phyloP scores from a whole-genome alignment of 371 early-diverging fungal genomes.

The Synchytrium microbalum region DNA sequence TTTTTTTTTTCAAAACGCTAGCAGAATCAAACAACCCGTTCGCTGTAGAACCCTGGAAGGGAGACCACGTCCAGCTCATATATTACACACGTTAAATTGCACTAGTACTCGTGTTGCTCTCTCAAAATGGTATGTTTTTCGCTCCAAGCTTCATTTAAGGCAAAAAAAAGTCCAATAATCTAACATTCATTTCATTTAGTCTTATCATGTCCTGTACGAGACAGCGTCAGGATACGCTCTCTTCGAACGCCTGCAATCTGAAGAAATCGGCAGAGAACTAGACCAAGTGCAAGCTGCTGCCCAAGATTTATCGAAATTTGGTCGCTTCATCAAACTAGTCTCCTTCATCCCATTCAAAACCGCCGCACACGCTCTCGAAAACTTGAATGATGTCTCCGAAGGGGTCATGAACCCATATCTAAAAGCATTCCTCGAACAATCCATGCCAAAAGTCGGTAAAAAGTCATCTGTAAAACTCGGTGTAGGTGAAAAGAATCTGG shows the following conservation, averaged over 20 bases:
- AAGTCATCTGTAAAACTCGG: conserved; percentile 67
- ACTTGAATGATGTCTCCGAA: conserved; percentile 95
- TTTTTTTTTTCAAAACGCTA: no score
- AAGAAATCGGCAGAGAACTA: conserved; percentile 91
- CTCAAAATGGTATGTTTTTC: no score
- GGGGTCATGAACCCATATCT: conserved; percentile 76
- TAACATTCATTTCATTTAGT: no score
- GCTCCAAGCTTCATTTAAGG: no score
- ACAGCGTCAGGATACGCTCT: conserved; percentile 94
- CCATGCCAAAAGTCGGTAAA: conserved; percentile 76
- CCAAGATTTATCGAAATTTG: conserved; percentile 82
- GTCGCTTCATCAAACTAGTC: conserved; percentile 83
- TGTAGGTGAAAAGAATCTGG: conserved; percentile 88
- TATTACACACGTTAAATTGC: no score
- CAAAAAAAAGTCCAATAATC: no score
- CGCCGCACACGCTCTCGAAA: conserved; percentile 95
- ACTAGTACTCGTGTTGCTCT: no score
- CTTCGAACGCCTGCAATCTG: conserved; percentile 87
- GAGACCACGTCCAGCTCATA: no score
- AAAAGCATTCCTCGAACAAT: conserved; percentile 88
- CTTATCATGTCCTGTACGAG: conserved; percentile 61
- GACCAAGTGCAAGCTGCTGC: conserved; percentile 78
- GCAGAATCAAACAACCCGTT: no score
- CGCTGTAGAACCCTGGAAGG: no score
- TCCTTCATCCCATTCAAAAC: conserved; percentile 93